Percentiles rank a stretch among this genome's conserved stretches.
Evolutionary conservation across 164 flowering plant species (phyloP).

Genomic region (Chimonanthus praecox): DNA sequence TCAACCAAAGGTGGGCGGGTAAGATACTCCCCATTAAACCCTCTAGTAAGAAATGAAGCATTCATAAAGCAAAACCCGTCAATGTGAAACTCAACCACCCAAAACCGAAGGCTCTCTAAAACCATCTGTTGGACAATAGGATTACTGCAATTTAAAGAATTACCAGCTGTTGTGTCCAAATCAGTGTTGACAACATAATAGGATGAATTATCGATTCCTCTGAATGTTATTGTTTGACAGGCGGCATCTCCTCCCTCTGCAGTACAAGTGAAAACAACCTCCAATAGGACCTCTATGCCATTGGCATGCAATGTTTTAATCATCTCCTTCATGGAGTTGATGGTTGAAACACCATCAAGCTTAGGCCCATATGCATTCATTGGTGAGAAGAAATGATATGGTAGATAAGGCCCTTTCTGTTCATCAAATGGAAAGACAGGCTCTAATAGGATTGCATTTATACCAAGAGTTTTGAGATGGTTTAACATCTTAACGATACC

Average conservation of each 20-base stretch:
- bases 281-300: constrained; percentile 79
- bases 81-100: constrained; percentile 84
- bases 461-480: constrained; percentile 67
- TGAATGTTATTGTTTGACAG: constrained; percentile 29
- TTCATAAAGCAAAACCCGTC: constrained; percentile 88
- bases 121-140: constrained; percentile 68
- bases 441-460: constrained; percentile 80
- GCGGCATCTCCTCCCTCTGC: constrained; percentile 39
- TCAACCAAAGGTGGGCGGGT: constrained; percentile 85
- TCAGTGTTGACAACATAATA: constrained; percentile 32
- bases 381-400: constrained; percentile 83
- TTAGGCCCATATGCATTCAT: constrained; percentile 43
- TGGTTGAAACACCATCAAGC: constrained; percentile 34
- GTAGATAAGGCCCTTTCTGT: constrained; percentile 72
- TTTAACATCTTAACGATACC: constrained; percentile 63
- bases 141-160: constrained; percentile 66
- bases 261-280: constrained; percentile 79
- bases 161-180: constrained; percentile 22
- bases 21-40: constrained; percentile 54
- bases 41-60: constrained; percentile 63
- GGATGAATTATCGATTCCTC: constrained; percentile 59
- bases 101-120: constrained; percentile 76
- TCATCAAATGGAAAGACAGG: constrained; percentile 73
- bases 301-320: constrained; percentile 71
- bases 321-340: constrained; percentile 80